A percentile compares a stretch with the other conserved stretches of the same genome.
Conservation (phyloP, 164 flowering plant genomes). For the Magnolia kwangsiensis region DNA sequence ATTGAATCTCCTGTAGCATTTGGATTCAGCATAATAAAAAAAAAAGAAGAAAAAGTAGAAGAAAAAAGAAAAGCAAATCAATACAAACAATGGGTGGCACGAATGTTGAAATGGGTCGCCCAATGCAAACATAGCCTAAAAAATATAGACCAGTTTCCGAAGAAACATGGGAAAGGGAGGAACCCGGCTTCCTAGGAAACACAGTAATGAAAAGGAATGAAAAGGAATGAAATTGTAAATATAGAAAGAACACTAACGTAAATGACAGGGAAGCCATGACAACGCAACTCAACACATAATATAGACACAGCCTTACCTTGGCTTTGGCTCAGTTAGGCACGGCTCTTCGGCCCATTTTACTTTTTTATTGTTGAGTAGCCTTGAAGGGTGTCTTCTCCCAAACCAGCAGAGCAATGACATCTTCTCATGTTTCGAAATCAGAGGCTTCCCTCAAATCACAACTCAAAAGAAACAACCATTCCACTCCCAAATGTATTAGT, state of each 20-base stretch:
- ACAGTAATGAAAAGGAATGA: constrained; percentile 1
- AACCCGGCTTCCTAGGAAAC: background rate
- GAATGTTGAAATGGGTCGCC: background rate
- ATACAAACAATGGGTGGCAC: background rate
- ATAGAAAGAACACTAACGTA: background rate
- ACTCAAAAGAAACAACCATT: constrained; percentile 6
- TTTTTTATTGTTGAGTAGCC: background rate
- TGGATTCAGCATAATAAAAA: background rate
- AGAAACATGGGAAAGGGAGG: background rate
- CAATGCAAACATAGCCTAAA: background rate
- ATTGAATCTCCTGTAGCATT: background rate
- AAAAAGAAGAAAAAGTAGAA: background rate
- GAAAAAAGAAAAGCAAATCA: background rate
- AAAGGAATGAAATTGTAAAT: background rate
- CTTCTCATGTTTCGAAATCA: background rate
- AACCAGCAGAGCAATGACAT: background rate
- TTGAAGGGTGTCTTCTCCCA: background rate
- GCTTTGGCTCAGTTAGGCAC: background rate
- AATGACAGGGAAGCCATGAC: background rate
- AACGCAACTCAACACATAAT: background rate
- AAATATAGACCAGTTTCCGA: background rate
- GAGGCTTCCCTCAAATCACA: constrained; percentile 19
- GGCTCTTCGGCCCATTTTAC: background rate
- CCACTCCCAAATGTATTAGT: constrained; percentile 15
- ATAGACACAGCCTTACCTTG: background rate